These are phyloP conservation scores for Naganishia liquefaciens DNA, from an alignment of 1,284 basidiomycete species.

Conservation along the genomic window DNA sequence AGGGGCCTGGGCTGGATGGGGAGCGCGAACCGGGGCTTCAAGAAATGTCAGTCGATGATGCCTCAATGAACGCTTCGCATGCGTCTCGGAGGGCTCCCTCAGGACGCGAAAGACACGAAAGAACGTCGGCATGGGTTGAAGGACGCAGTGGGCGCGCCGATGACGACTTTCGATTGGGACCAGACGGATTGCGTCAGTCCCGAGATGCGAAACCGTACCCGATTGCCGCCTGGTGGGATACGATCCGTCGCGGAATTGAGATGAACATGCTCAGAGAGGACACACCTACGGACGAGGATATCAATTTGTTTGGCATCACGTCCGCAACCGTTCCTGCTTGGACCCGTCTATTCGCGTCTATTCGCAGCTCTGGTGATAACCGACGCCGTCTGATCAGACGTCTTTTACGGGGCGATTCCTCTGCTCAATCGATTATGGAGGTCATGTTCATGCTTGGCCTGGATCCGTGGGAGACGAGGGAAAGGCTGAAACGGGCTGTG, in stretches of 20 bases:
- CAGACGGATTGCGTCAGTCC: not conserved
- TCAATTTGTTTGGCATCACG: constrained; percentile 22
- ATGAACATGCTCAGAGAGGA: constrained; percentile 14
- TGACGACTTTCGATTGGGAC: constrained; percentile 8
- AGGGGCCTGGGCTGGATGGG: not conserved
- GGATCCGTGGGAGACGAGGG: constrained; percentile 22
- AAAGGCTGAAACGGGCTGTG: constrained; percentile 18
- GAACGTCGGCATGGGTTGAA: constrained; percentile 14
- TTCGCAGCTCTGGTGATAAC: constrained; percentile 19
- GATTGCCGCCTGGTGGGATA: constrained; percentile 21
- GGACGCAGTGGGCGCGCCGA: constrained; percentile 9
- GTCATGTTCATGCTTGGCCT: constrained; percentile 26
- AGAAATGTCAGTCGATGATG: constrained; percentile 1
- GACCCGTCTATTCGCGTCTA: constrained; percentile 18
- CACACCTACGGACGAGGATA: constrained; percentile 11
- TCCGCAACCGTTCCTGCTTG: constrained; percentile 9
- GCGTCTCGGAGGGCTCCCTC: constrained; percentile 2
- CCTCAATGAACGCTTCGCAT: not conserved
- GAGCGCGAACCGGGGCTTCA: not conserved
- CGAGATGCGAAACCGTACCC: not conserved
- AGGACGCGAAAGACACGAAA: constrained; percentile 6
- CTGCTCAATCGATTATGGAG: constrained; percentile 24
- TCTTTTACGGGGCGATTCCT: constrained; percentile 14
- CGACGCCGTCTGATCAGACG: constrained; percentile 21
- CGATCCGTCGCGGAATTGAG: constrained; percentile 19